Evolutionary conservation across 306 rosid species (phyloP).

Genomic region (Mimosa bimucronata): DNA sequence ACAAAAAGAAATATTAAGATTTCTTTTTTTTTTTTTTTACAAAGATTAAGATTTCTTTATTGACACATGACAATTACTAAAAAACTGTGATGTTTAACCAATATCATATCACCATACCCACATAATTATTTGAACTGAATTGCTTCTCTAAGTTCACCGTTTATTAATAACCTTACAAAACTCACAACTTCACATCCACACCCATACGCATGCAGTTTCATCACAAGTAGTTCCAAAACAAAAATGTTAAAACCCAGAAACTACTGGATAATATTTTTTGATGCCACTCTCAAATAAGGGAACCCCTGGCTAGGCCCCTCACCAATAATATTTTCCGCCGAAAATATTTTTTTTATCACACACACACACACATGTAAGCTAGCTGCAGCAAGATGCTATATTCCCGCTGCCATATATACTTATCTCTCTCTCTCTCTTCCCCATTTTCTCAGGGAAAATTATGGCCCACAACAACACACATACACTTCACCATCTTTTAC

Average conservation of each 20-base stretch:
- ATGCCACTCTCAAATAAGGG: slow-evolving; percentile 6
- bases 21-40: no score
- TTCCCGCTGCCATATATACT: slow-evolving; percentile 36
- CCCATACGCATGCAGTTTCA: background rate
- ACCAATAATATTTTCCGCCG: slow-evolving; percentile 13
- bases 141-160: background rate
- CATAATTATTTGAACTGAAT: background rate
- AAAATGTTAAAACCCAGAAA: background rate
- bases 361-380: background rate
- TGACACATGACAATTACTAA: no score
- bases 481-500: background rate
- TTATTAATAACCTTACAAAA: background rate
- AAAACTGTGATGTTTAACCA: no score
- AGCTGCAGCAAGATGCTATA: slow-evolving; percentile 40
- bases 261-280: slow-evolving; percentile 2
- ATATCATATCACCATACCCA: no score
- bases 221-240: background rate
- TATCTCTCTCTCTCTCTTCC: background rate
- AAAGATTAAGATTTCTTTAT: no score
- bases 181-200: background rate
- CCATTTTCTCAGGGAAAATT: background rate
- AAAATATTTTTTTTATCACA: slow-evolving; percentile 27
- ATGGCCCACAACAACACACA: background rate
- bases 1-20: no score
- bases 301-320: background rate